Evolutionary conservation across 139 green algal species (phyloP).

Genomic region (Eudorina sp.): DNA sequence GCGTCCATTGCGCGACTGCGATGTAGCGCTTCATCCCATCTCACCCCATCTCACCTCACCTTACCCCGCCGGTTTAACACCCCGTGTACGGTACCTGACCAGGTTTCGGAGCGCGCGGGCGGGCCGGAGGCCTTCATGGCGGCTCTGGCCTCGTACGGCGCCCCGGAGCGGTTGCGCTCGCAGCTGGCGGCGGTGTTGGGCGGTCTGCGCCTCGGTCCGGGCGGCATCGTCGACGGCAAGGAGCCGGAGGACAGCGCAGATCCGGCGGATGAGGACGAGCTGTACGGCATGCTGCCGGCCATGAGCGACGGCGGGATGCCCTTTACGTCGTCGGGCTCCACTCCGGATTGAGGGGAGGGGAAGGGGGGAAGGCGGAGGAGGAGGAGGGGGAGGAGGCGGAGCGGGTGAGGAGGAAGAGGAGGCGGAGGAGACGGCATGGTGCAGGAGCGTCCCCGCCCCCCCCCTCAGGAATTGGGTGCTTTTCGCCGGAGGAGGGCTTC

Average conservation of each 20-base stretch:
- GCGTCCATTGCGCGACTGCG: too few relatives aligned
- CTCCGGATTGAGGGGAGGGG: slow-evolving; percentile 11
- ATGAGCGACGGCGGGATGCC: slow-evolving; percentile 25
- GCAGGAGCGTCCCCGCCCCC: neutral
- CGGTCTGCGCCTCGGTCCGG: neutral
- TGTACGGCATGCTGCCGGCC: slow-evolving; percentile 28
- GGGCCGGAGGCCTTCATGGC: slow-evolving; percentile 9
- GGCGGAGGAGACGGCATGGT: neutral
- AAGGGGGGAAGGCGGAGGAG: neutral
- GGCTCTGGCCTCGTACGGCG: slow-evolving; percentile 12
- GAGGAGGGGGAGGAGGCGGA: neutral
- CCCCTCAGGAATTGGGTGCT: too few relatives aligned
- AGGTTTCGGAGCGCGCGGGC: slow-evolving; percentile 14
- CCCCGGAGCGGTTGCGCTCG: neutral
- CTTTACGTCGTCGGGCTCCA: slow-evolving; percentile 30
- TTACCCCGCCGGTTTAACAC: too few relatives aligned
- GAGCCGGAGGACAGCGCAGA: slow-evolving; percentile 35
- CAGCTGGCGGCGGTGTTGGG: slow-evolving; percentile 34
- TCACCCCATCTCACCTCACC: too few relatives aligned
- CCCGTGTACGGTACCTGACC: too few relatives aligned
- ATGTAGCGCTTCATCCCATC: too few relatives aligned
- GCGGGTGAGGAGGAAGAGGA: neutral
- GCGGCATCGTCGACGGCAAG: slow-evolving; percentile 10
- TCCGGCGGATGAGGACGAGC: slow-evolving; percentile 20
- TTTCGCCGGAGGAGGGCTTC: too few relatives aligned